Percentiles rank a stretch among this genome's conserved stretches.
These are phyloP conservation scores for Primulina eburnea DNA, from an alignment of 257 asterid genomes.

Conservation along the genomic window DNA sequence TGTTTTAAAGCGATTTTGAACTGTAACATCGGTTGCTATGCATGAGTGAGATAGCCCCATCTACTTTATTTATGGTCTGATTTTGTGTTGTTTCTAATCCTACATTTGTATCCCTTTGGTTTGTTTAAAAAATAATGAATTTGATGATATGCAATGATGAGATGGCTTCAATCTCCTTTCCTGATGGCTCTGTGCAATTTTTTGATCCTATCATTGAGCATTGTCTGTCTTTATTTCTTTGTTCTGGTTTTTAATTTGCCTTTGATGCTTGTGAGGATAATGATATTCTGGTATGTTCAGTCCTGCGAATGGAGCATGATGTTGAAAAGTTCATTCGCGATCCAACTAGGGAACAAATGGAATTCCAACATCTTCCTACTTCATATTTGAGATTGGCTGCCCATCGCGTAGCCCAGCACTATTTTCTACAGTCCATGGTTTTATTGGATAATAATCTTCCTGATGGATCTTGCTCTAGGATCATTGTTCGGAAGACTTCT, in stretches of 20 bases:
- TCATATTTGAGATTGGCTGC: slow-evolving; percentile 98
- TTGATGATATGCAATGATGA: slow-evolving; percentile 5
- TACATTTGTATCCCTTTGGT: background rate
- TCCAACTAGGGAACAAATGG: slow-evolving; percentile 88
- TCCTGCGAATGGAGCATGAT: slow-evolving; percentile 96
- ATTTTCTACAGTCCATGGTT: slow-evolving; percentile 96
- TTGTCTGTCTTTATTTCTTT: background rate
- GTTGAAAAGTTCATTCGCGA: slow-evolving; percentile 84
- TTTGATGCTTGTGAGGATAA: slow-evolving; percentile 8
- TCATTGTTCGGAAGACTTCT: slow-evolving; percentile 74
- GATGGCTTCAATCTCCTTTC: background rate
- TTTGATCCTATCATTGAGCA: background rate
- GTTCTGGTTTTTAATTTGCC: slow-evolving; percentile 8
- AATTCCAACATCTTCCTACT: slow-evolving; percentile 92
- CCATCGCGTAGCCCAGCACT: slow-evolving; percentile 98
- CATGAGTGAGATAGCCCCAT: background rate
- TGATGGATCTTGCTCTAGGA: slow-evolving; percentile 90
- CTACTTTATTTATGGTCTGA: background rate
- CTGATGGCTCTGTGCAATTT: slow-evolving; percentile 6
- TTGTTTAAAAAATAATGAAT: background rate
- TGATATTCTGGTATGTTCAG: slow-evolving; percentile 36
- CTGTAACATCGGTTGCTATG: slow-evolving; percentile 1
- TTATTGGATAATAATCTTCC: slow-evolving; percentile 79
- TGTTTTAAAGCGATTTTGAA: background rate
- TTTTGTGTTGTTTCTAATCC: background rate